Percentiles rank a stretch among this genome's conserved stretches.
These are phyloP conservation scores for Lentinula guzmanii DNA, from an alignment of 768 basidiomycete species.

Conservation along the genomic window DNA sequence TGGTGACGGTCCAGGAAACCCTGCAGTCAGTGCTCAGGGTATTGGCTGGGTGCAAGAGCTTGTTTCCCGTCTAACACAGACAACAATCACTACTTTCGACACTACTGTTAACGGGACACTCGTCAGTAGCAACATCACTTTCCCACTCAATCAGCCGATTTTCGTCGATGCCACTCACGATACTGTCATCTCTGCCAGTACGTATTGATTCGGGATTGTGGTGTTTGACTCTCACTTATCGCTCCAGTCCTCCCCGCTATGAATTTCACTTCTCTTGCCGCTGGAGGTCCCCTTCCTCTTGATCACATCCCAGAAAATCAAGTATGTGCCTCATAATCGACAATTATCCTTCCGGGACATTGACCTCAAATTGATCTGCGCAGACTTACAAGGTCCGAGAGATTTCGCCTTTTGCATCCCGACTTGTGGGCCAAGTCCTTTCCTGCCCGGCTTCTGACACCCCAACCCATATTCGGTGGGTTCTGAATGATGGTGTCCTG, in stretches of 20 bases:
- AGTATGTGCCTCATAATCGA: constrained; percentile 47
- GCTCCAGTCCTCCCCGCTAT: constrained; percentile 58
- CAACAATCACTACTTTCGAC: constrained; percentile 43
- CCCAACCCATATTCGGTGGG: constrained; percentile 51
- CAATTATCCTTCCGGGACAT: constrained; percentile 13
- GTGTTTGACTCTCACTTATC: not conserved
- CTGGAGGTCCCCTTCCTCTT: constrained; percentile 54
- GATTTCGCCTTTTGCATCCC: constrained; percentile 27
- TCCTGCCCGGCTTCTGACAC: constrained; percentile 25
- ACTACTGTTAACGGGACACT: constrained; percentile 67
- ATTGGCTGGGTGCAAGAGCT: constrained; percentile 69
- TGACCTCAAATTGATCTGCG: constrained; percentile 25
- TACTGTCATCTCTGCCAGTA: constrained; percentile 60
- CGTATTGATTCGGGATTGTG: constrained; percentile 11
- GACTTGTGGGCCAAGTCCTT: constrained; percentile 40
- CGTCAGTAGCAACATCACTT: constrained; percentile 43
- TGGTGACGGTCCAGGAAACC: constrained; percentile 62
- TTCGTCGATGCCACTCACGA: constrained; percentile 77
- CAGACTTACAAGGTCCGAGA: constrained; percentile 25
- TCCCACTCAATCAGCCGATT: constrained; percentile 52
- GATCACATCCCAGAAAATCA: constrained; percentile 51
- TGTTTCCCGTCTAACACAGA: constrained; percentile 61
- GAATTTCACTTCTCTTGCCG: constrained; percentile 62
- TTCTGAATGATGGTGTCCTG: constrained; percentile 70
- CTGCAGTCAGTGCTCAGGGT: constrained; percentile 54